Evolutionary conservation across 148 eudicot genomes (phyloP).

Genomic region (Rhododendron vialii): DNA sequence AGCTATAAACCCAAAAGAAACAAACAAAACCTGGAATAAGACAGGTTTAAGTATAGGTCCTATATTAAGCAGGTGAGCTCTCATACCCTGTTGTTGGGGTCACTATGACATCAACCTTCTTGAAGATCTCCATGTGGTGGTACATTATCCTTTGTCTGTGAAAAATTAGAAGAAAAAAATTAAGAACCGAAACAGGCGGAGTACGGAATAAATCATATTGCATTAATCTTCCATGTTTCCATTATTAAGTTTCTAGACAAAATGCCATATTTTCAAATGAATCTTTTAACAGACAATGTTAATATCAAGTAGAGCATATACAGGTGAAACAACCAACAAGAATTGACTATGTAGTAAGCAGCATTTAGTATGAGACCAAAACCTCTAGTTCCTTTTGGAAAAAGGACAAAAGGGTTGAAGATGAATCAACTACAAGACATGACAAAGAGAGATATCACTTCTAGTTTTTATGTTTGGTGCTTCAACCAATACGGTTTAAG

Average conservation of each 20-base stretch:
- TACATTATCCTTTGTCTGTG: conserved; percentile 87
- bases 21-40: neutral
- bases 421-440: neutral
- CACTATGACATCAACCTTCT: conserved; percentile 85
- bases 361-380: neutral
- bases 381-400: neutral
- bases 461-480: neutral
- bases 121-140: conserved; percentile 81
- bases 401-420: neutral
- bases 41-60: neutral
- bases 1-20: neutral
- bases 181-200: neutral
- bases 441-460: neutral
- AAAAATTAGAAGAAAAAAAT: conserved; percentile 9
- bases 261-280: neutral
- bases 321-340: neutral
- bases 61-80: neutral
- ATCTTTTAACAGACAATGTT: neutral
- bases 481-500: neutral
- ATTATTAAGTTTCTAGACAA: neutral
- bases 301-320: neutral
- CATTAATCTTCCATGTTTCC: neutral
- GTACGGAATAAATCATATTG: neutral
- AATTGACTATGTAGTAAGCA: neutral
- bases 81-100: conserved; percentile 98